Evolutionary conservation across 139 green algal species (phyloP).

Genomic region (Coelastrella sp.): DNA sequence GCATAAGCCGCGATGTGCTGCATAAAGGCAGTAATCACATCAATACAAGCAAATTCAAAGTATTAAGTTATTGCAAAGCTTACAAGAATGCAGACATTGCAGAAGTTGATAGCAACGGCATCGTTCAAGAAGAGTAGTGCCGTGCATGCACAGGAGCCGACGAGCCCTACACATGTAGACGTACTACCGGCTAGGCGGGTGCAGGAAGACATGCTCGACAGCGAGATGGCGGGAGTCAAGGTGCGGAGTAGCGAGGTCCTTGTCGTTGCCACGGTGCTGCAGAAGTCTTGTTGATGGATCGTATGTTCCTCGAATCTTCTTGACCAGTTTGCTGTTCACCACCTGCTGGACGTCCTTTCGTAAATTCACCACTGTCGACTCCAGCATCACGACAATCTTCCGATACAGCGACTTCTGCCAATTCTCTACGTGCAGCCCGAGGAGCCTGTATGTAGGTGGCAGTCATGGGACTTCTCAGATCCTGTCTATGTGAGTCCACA

Average conservation of each 20-base stretch:
- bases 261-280: too few species aligned
- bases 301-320: neutral
- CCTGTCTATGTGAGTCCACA: neutral
- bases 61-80: too few species aligned
- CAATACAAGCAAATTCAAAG: too few species aligned
- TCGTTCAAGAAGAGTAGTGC: neutral
- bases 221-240: neutral
- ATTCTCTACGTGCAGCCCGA: neutral
- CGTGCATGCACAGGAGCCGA: neutral
- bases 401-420: too few species aligned
- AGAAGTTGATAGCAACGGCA: neutral
- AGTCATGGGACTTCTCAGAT: conserved; percentile 24
- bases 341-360: too few species aligned
- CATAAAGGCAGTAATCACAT: too few species aligned
- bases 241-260: too few species aligned
- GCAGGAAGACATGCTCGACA: neutral
- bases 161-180: neutral
- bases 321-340: too few species aligned
- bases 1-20: too few species aligned
- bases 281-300: too few species aligned
- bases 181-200: neutral
- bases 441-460: conserved; percentile 10
- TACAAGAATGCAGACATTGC: neutral
- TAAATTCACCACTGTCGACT: too few species aligned
- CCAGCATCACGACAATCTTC: too few species aligned